Base-by-base conservation (phyloP, 345 rosid species). In the Salix brachista region DNA sequence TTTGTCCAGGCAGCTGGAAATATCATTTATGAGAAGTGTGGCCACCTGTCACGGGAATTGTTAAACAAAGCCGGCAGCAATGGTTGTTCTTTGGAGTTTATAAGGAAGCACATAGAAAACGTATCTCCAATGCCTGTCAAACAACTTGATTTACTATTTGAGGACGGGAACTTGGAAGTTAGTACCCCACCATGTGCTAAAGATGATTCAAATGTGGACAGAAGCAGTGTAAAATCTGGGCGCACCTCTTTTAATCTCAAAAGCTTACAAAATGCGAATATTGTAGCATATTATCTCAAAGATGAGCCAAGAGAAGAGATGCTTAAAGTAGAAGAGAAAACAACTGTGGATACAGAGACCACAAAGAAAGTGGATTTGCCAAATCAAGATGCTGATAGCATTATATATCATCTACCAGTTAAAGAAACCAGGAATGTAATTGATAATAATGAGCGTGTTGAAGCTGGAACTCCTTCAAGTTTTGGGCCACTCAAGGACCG, bases 91-190 rank as follows among this genome's bases (percentile, higher is more conserved):
- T 83, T 79, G 75, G 85, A 85, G 80, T 73, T 76, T 62, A 18
- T 37, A 26, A 83, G 83, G 84, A 86, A 84, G 81, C 80, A 76
- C 74, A 78, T 72, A 67, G 84, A 84, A 67, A 86, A 84, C 83
- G 87, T 70, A 50, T 90, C 92, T 70, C 90, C 87, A 26, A 83
- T 95, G 65, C 99, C 96, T 78, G 92, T 95, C 73, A 95, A 89
- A 83, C 94, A 93, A 79, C 89, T 95, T 71, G 96, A 95, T 77
- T 87, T 89, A 70, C 78, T 87, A 76, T 88, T 83, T 77, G 94
- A 88, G 78, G 99, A 88, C 75, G 89, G 86, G 75, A 84, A 78
- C 67, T 62, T 78, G 78, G 86, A 87, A 67, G 86, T 81, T 58
- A 76, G 69, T 77, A 74, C 46, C 75, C 77, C 48, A 50, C 32